Evolutionary conservation across 2,329 filamentous ascomycete species (phyloP).

Genomic region (Tolypocladium ophioglossoides): DNA sequence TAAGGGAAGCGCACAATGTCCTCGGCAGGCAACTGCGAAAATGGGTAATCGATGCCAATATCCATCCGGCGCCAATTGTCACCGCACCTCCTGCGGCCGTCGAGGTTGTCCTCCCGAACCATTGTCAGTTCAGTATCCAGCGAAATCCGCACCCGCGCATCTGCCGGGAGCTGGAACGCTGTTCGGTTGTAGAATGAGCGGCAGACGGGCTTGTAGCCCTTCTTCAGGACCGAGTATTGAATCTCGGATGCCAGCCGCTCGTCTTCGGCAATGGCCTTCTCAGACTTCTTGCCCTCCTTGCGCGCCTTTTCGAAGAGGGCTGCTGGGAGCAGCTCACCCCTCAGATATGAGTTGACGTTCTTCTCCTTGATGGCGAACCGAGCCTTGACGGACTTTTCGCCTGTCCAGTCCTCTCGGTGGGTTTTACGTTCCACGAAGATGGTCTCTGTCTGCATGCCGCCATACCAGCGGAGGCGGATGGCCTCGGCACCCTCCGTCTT

Average conservation of each 20-base stretch:
- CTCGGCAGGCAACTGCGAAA: slow-evolving; percentile 73
- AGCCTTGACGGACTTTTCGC: slow-evolving; percentile 97
- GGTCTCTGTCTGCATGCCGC: slow-evolving; percentile 87
- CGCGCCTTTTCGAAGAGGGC: slow-evolving; percentile 94
- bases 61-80: slow-evolving; percentile 96
- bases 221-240: slow-evolving; percentile 84
- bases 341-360: slow-evolving; percentile 85
- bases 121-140: slow-evolving; percentile 94
- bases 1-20: slow-evolving; percentile 93
- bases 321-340: slow-evolving; percentile 72
- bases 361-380: slow-evolving; percentile 95
- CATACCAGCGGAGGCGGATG: slow-evolving; percentile 94
- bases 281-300: slow-evolving; percentile 87
- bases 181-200: slow-evolving; percentile 97
- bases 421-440: slow-evolving; percentile 98
- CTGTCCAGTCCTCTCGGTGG: slow-evolving; percentile 97
- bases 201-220: slow-evolving; percentile 79
- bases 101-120: slow-evolving; percentile 89
- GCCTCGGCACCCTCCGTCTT: slow-evolving; percentile 97
- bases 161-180: slow-evolving; percentile 92
- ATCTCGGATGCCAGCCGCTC: slow-evolving; percentile 85
- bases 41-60: slow-evolving; percentile 93
- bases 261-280: slow-evolving; percentile 83
- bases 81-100: slow-evolving; percentile 64
- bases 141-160: slow-evolving; percentile 91